Percentiles rank a stretch among this genome's conserved stretches.
phyloP scores from a whole-genome alignment of 495 filamentous ascomycete species.

The Tricharina praecox region DNA sequence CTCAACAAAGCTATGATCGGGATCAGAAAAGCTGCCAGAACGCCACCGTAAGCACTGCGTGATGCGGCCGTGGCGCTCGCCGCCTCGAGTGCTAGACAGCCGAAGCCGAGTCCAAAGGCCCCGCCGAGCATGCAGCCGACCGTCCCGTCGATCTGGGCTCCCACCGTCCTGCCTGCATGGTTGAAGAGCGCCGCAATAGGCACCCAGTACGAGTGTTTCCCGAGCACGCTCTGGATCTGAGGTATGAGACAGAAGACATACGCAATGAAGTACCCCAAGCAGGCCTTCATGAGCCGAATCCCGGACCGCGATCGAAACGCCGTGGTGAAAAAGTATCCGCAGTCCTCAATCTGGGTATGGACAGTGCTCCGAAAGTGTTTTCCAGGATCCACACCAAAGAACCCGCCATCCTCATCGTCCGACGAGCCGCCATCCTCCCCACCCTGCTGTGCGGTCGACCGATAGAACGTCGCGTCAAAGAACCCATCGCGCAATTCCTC shows the following conservation, averaged over 20 bases:
- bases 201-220: constrained; percentile 38
- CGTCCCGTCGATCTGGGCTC: constrained; percentile 39
- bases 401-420: constrained; percentile 29
- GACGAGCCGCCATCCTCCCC: constrained; percentile 27
- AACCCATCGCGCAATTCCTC: constrained; percentile 41
- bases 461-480: constrained; percentile 41
- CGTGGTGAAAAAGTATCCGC: constrained; percentile 31
- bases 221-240: constrained; percentile 30
- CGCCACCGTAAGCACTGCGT: constrained; percentile 35
- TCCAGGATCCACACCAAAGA: constrained; percentile 17
- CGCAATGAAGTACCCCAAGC: constrained; percentile 36
- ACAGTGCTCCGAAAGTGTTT: constrained; percentile 6
- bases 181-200: constrained; percentile 37
- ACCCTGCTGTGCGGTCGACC: constrained; percentile 29
- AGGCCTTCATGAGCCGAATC: constrained; percentile 36
- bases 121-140: constrained; percentile 37
- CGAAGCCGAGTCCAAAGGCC: constrained; percentile 40
- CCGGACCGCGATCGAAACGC: constrained; percentile 25
- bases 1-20: constrained; percentile 35
- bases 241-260: constrained; percentile 40
- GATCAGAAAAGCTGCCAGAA: constrained; percentile 37
- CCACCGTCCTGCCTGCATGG: constrained; percentile 37
- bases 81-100: constrained; percentile 36
- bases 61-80: constrained; percentile 33
- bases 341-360: constrained; percentile 6